These are phyloP conservation scores for Hibiscus tridactylites DNA, from an alignment of 345 rosid genomes.

Conservation along the genomic window DNA sequence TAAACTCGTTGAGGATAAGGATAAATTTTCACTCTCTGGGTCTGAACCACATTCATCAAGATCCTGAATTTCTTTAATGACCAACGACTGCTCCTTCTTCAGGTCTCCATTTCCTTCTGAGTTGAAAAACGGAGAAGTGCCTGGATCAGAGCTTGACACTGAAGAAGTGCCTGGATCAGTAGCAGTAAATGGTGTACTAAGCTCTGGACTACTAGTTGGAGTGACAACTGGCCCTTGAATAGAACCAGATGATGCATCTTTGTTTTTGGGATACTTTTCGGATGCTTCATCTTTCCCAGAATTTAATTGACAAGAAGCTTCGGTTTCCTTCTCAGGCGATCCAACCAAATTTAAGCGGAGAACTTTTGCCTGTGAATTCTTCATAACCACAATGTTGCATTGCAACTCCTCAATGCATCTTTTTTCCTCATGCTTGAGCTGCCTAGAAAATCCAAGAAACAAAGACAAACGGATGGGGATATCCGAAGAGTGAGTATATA, in stretches of 20 bases:
- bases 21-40: conserved; percentile 66
- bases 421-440: conserved; percentile 80
- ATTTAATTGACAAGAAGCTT: conserved; percentile 26
- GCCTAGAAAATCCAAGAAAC: conserved; percentile 30
- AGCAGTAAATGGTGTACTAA: conserved; percentile 87
- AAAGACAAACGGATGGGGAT: neutral
- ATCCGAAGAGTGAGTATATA: neutral
- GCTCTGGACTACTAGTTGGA: conserved; percentile 92
- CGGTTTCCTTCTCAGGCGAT: conserved; percentile 45
- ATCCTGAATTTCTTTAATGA: conserved; percentile 45
- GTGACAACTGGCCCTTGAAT: conserved; percentile 70
- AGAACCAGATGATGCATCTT: conserved; percentile 41
- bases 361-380: conserved; percentile 85
- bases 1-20: conserved; percentile 67
- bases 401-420: conserved; percentile 91
- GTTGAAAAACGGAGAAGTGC: conserved; percentile 77
- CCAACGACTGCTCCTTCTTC: conserved; percentile 60
- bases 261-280: conserved; percentile 29
- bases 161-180: conserved; percentile 97
- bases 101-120: conserved; percentile 48
- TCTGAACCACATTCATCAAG: conserved; percentile 67
- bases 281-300: conserved; percentile 44
- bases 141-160: conserved; percentile 88
- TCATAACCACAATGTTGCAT: conserved; percentile 95
- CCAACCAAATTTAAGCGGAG: conserved; percentile 92